These are phyloP conservation scores for Cyamopsis tetragonoloba DNA, from an alignment of 306 rosid species.

Conservation along the genomic window DNA sequence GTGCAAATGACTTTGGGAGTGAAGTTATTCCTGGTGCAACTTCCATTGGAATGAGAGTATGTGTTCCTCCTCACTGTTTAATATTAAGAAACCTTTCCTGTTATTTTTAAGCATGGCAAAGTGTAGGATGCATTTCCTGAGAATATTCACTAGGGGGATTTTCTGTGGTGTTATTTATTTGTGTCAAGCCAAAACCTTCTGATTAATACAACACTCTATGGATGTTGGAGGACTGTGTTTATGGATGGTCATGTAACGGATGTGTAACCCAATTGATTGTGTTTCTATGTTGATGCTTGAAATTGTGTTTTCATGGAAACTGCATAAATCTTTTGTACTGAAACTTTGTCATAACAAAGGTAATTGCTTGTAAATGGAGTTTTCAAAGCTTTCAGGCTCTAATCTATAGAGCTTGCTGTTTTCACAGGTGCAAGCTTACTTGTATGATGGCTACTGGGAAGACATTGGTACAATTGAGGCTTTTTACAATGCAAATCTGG, in stretches of 20 bases:
- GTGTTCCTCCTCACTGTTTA: slow-evolving; percentile 20
- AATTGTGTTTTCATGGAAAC: not conserved
- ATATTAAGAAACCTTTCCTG: not conserved
- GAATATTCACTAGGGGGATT: not conserved
- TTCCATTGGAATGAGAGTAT: slow-evolving; percentile 86
- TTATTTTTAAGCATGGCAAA: not conserved
- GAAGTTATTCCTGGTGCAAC: slow-evolving; percentile 99
- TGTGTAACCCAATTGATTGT: not conserved
- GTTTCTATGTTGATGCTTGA: not conserved
- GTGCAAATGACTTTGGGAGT: slow-evolving; percentile 97
- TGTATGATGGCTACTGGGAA: slow-evolving; percentile 99
- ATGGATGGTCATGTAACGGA: not conserved
- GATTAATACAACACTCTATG: not conserved
- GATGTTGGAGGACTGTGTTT: not conserved
- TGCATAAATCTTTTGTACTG: not conserved
- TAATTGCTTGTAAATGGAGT: not conserved
- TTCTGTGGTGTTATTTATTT: not conserved
- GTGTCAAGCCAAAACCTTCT: not conserved
- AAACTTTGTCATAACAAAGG: no score
- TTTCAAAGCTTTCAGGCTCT: not conserved
- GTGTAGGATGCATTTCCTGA: not conserved
- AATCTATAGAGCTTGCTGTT: slow-evolving; percentile 5
- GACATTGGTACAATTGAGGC: slow-evolving; percentile 99
- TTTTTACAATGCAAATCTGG: slow-evolving; percentile 93
- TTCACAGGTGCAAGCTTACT: slow-evolving; percentile 90